Evolutionary conservation across 208 protist genomes (phyloP).

Genomic region (Crithidia bombi): DNA sequence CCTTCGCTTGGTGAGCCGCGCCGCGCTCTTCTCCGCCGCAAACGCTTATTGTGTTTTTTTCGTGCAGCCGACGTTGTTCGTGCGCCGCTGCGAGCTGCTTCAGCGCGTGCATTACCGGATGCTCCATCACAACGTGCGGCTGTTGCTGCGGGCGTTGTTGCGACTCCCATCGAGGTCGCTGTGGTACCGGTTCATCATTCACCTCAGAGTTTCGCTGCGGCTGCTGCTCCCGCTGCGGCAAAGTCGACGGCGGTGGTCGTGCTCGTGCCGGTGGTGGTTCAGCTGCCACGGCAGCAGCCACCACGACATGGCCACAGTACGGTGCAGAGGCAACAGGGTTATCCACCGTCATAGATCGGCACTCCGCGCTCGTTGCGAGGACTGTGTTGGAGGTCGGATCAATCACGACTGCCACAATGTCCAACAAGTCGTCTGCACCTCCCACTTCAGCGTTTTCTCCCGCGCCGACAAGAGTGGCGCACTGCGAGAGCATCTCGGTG

Average conservation of each 20-base stretch:
- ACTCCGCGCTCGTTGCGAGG: conserved; percentile 55
- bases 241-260: too few relatives aligned
- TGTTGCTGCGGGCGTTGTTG: too few relatives aligned
- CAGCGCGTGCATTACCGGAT: conserved; percentile 78
- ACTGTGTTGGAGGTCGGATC: conserved; percentile 45
- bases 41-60: neutral
- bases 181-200: neutral
- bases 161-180: neutral
- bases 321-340: conserved; percentile 44
- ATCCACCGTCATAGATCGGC: conserved; percentile 31
- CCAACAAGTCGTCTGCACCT: conserved; percentile 21
- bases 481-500: too few relatives aligned
- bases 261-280: neutral
- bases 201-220: neutral
- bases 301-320: conserved; percentile 30
- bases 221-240: neutral
- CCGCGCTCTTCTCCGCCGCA: neutral
- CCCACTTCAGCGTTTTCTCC: neutral
- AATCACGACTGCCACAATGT: conserved; percentile 57
- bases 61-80: conserved; percentile 4
- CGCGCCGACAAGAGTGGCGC: neutral
- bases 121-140: conserved; percentile 49
- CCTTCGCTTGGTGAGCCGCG: neutral
- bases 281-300: neutral
- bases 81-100: conserved; percentile 58